phyloP scores from a whole-genome alignment of 805 yeast species.

The Wickerhamomyces kurtzmanii region DNA sequence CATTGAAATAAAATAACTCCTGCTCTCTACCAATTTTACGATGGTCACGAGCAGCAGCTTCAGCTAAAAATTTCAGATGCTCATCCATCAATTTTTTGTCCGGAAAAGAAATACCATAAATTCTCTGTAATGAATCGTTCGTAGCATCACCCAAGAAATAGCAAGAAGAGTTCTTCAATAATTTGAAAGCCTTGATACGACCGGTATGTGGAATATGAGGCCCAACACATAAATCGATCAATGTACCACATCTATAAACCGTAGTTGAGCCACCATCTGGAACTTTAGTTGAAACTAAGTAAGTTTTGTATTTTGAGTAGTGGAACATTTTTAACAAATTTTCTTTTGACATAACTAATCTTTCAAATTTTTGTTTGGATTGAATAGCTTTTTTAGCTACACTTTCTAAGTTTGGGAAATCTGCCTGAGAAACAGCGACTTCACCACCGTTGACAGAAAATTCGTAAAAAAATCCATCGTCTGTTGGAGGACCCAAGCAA shows the following conservation, averaged over 20 bases:
- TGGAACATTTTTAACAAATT: conserved; percentile 85
- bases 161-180: conserved; percentile 91
- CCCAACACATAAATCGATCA: conserved; percentile 94
- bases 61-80: conserved; percentile 88
- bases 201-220: conserved; percentile 99
- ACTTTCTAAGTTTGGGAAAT: conserved; percentile 75
- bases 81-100: conserved; percentile 94
- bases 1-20: conserved; percentile 91
- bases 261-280: conserved; percentile 96
- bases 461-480: conserved; percentile 96
- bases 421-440: conserved; percentile 67
- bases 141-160: conserved; percentile 89
- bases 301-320: conserved; percentile 93
- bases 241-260: conserved; percentile 95
- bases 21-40: conserved; percentile 95
- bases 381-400: conserved; percentile 85
- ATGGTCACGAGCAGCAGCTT: conserved; percentile 94
- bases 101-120: conserved; percentile 97
- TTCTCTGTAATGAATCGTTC: conserved; percentile 93
- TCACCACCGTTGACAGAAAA: conserved; percentile 78
- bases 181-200: conserved; percentile 86
- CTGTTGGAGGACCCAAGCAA: conserved; percentile 93
- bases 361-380: conserved; percentile 91
- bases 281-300: conserved; percentile 75
- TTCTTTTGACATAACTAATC: conserved; percentile 88